Conservation (phyloP, 352 stramenopile genomes). For the Globisporangium camurandrum region DNA sequence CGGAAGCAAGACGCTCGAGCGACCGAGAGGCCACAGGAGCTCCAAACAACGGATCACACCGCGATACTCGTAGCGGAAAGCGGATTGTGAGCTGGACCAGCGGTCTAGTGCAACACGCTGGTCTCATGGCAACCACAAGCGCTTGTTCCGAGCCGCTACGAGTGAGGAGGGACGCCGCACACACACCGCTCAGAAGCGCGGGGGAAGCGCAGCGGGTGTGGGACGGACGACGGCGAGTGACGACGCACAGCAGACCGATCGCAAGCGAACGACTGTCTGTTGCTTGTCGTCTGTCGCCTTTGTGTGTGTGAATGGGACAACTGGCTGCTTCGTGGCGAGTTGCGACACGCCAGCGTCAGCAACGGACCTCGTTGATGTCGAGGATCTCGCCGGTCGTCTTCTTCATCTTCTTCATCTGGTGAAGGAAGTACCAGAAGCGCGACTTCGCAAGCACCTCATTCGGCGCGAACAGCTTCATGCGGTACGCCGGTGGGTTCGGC, state of each 20-base stretch:
- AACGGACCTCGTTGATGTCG: slow-evolving; percentile 95
- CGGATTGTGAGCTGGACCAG: slow-evolving; percentile 83
- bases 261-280: background rate
- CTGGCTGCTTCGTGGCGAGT: no score
- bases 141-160: slow-evolving; percentile 53
- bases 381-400: slow-evolving; percentile 99
- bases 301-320: background rate
- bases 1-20: background rate
- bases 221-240: background rate
- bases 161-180: no score
- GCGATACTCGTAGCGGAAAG: slow-evolving; percentile 49
- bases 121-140: slow-evolving; percentile 86
- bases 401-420: slow-evolving; percentile 99
- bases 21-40: no score
- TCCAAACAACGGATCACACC: slow-evolving; percentile 76
- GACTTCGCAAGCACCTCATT: slow-evolving; percentile 98
- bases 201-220: no score
- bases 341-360: no score
- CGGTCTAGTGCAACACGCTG: slow-evolving; percentile 23
- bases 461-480: slow-evolving; percentile 97
- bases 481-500: slow-evolving; percentile 97
- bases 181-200: no score
- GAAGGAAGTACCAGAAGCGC: slow-evolving; percentile 99
- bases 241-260: background rate
- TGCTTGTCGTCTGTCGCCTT: background rate